Evolutionary conservation across 2,329 filamentous ascomycete genomes (phyloP).

Genomic region (Epichloe amarillans): DNA sequence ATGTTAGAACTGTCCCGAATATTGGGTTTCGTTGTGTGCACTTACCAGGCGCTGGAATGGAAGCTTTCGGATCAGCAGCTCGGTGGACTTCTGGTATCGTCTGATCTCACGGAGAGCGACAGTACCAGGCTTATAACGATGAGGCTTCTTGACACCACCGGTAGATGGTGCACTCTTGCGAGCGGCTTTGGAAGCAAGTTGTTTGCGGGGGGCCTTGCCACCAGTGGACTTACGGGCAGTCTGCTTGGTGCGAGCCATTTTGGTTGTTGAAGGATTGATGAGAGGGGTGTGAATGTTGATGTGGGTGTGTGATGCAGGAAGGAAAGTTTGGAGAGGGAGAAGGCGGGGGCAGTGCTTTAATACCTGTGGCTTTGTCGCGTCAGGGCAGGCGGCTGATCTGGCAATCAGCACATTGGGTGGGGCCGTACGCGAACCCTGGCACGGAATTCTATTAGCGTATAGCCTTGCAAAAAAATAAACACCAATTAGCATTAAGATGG

Average conservation of each 20-base stretch:
- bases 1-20: slow-evolving; percentile 5
- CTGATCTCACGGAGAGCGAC: slow-evolving; percentile 97
- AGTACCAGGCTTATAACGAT: slow-evolving; percentile 81
- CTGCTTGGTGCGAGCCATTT: slow-evolving; percentile 55
- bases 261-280: slow-evolving; percentile 20
- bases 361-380: slow-evolving; percentile 20
- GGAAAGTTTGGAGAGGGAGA: slow-evolving; percentile 21
- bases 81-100: slow-evolving; percentile 94
- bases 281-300: slow-evolving; percentile 12
- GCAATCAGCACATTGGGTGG: slow-evolving; percentile 7
- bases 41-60: slow-evolving; percentile 88
- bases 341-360: slow-evolving; percentile 32
- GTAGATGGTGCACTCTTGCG: slow-evolving; percentile 97
- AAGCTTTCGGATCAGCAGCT: slow-evolving; percentile 92
- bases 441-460: neutral
- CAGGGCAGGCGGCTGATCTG: slow-evolving; percentile 26
- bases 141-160: slow-evolving; percentile 93
- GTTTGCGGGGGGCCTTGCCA: slow-evolving; percentile 78
- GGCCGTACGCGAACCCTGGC: slow-evolving; percentile 14
- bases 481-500: neutral
- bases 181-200: slow-evolving; percentile 95
- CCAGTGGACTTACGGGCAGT: slow-evolving; percentile 64
- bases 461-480: neutral
- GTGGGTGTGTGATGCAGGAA: slow-evolving; percentile 27
- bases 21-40: neutral